Conservation (phyloP, 1,284 basidiomycete species). For the Moesziomyces sp. region DNA sequence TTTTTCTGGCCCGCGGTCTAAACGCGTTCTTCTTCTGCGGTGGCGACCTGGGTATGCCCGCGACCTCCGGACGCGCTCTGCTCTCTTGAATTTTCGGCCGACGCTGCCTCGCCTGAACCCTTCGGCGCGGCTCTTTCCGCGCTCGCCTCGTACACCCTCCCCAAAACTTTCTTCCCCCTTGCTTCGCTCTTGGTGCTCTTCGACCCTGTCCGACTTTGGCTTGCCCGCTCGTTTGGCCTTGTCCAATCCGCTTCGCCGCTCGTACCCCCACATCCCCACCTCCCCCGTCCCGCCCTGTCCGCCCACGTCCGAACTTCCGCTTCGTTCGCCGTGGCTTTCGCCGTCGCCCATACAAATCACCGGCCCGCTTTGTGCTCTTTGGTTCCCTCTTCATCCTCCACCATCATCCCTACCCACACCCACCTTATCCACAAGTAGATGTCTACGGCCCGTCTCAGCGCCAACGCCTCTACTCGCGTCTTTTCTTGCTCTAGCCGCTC, state of each 20-base stretch:
- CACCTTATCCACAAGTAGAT: conserved; percentile 30
- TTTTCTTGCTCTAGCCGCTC: conserved; percentile 26
- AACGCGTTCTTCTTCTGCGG: neutral
- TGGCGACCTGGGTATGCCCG: conserved; percentile 15
- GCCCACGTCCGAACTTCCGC: conserved; percentile 12
- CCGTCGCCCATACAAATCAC: neutral
- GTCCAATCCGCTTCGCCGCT: conserved; percentile 27
- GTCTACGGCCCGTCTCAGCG: conserved; percentile 38
- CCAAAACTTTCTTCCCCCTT: too few relatives aligned
- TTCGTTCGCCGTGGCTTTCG: conserved; percentile 7
- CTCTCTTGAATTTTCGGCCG: neutral
- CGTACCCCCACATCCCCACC: conserved; percentile 17
- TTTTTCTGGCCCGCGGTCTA: conserved; percentile 2
- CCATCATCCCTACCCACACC: neutral
- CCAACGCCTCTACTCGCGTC: conserved; percentile 36
- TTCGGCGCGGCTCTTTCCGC: too few relatives aligned
- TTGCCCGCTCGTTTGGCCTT: neutral
- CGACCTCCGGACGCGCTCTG: conserved; percentile 30
- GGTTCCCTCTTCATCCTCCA: neutral
- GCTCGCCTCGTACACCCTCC: too few relatives aligned
- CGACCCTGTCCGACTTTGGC: neutral
- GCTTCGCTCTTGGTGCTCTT: too few relatives aligned
- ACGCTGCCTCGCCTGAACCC: neutral
- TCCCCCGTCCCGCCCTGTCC: neutral
- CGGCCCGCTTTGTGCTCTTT: conserved; percentile 4